Evolutionary conservation across 768 basidiomycete genomes (phyloP), one percentile per base, ranked within the genome.

Genomic region (Mycena venus): DNA sequence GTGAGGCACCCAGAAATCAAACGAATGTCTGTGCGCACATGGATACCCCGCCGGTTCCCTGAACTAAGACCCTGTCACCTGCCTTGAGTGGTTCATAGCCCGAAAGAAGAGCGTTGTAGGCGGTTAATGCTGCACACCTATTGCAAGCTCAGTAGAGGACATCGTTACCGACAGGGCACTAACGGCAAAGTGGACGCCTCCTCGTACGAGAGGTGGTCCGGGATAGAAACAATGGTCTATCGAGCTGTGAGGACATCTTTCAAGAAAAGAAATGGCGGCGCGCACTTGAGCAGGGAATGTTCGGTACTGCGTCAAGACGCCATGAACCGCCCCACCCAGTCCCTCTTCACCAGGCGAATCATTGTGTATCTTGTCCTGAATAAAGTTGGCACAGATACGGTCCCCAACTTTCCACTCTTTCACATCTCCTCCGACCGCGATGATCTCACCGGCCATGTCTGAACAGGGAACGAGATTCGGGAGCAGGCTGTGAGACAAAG

Each of bases 141-240:
- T 3, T 21, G 4, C 0, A n/a, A 0, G 29, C 9, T 70, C 23
- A 38, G 29, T 10, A 11, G 7, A 23, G 19, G 51, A 15, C n/a
- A n/a, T n/a, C n/a, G n/a, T n/a, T n/a, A n/a, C n/a, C n/a, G n/a
- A n/a, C n/a, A n/a, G n/a, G n/a, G 17, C 15, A 82, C 87, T 29
- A 78, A 92, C 85, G 92, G 90, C 7, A 94, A 83, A 25, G 91
- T 91, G 0, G 93, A 90, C 0, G 89, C 93, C 78, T 94, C 90
- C 74, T 90, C 89, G 75, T 89, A 92, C 2, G 87, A 88, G 23
- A 93, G 85, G 78, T 92, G 88, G 21, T 86, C 80, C 0, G 93
- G 90, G 72, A 92, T 84, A 42, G 78, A 73, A 36, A 93, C 86
- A 42, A 93, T 82, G 0, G 86, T 84, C 89, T 90, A 3, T 31